A percentile compares a stretch with the other conserved stretches of the same genome.
Evolutionary conservation across 768 basidiomycete genomes (phyloP).

Genomic region (Xanthoconium stramineum): DNA sequence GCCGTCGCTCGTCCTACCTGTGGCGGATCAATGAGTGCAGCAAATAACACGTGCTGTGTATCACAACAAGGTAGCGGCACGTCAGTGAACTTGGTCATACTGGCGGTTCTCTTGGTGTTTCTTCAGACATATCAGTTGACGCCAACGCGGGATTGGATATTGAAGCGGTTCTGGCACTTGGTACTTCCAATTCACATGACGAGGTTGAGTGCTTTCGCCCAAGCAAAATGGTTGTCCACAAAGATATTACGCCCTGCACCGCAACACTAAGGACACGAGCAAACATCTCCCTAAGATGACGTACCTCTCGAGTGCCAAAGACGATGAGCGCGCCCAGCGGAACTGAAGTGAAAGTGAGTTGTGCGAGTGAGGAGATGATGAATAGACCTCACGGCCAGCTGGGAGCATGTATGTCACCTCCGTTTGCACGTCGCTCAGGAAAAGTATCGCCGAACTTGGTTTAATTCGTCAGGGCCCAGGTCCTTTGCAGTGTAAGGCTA

Average conservation of each 20-base stretch:
- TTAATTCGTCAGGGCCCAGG: not conserved
- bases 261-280: not conserved
- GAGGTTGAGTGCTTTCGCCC: constrained; percentile 7
- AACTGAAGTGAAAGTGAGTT: constrained; percentile 33
- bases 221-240: constrained; percentile 27
- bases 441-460: constrained; percentile 37
- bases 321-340: constrained; percentile 47
- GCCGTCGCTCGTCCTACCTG: not conserved
- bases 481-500: not conserved
- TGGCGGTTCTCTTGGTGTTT: not conserved
- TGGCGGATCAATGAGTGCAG: not conserved
- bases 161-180: constrained; percentile 22
- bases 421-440: constrained; percentile 27
- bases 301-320: constrained; percentile 49
- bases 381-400: constrained; percentile 41
- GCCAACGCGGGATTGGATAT: constrained; percentile 11
- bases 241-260: constrained; percentile 37
- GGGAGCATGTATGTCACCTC: constrained; percentile 46
- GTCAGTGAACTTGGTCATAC: constrained; percentile 11
- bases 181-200: constrained; percentile 16
- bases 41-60: constrained; percentile 3
- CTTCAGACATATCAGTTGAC: not conserved
- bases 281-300: not conserved
- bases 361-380: not conserved
- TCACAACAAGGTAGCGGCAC: not conserved